Conservation (phyloP, 192 early-diverging fungal species). For the Backusella circina region DNA sequence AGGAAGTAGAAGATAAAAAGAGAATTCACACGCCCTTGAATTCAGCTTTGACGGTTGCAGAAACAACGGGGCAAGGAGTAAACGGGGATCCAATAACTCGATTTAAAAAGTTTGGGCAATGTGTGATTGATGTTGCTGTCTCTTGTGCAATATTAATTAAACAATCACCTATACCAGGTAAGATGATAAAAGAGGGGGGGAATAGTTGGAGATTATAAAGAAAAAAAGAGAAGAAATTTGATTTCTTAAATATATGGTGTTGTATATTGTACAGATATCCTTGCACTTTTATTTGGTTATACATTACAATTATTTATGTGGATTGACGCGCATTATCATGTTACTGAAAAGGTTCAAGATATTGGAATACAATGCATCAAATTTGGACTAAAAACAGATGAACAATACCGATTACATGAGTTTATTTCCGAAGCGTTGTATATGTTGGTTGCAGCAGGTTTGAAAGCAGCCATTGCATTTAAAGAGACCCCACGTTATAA, state of each 20-base stretch:
- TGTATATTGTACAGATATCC: constrained; percentile 9
- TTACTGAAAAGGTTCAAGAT: constrained; percentile 48
- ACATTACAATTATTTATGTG: constrained; percentile 35
- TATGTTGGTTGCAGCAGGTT: constrained; percentile 39
- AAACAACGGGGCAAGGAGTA: constrained; percentile 1
- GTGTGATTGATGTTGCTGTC: constrained; percentile 41
- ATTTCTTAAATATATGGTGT: neutral
- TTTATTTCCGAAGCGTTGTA: constrained; percentile 44
- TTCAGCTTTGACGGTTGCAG: neutral
- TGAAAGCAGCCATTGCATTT: constrained; percentile 52
- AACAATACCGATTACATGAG: constrained; percentile 52
- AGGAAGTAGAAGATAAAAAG: neutral
- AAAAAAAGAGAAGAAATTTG: too few species aligned
- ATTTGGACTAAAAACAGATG: constrained; percentile 46
- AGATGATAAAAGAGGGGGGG: neutral
- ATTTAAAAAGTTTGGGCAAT: constrained; percentile 17
- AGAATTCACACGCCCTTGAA: neutral
- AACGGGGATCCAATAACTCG: constrained; percentile 3
- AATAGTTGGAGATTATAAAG: neutral
- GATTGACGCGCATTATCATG: constrained; percentile 44
- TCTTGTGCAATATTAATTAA: constrained; percentile 44
- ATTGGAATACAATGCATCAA: constrained; percentile 42
- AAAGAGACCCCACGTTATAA: constrained; percentile 42
- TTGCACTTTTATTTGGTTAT: constrained; percentile 29
- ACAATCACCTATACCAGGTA: constrained; percentile 50